Base-by-base conservation (phyloP, 306 rosid species). In the Dalbergia cochinchinensis region DNA sequence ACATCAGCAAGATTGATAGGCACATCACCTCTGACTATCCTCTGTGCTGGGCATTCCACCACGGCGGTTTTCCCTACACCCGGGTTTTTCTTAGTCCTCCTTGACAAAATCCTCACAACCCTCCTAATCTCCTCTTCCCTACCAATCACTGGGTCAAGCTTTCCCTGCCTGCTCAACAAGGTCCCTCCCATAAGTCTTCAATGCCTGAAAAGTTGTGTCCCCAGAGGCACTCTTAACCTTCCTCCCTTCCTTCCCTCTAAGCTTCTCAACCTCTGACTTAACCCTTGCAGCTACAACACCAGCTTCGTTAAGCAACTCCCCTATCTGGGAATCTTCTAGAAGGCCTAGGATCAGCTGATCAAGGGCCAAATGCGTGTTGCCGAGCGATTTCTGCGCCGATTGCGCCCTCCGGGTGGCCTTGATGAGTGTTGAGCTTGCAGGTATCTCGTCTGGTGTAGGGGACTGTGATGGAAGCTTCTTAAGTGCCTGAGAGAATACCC, bases 61-160 rank as follows among this genome's bases (percentile, higher is more conserved):
- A 94, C 95, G 7, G 99, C 99, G 0, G 97, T 94, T 79, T 94
- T 94, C 0, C 99, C 99, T 39, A 94, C 99, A 41, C 99, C 97
- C 0, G 99, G 99, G 48, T 94, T 94, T 69, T 94, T 94, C 89
- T 94, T 94, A 0, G 97, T 92, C 41, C 98, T 84, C 73, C 98
- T 85, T 0, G 98, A 94, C 2, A 94, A 83, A 82, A 92, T 92
- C 70, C 94, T 81, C 61, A 94, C 87, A 26, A 94, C 96, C 67
- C 97, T 86, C 26, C 97, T 77, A 11, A 94, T 94, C 77, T 94
- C 97, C 78, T 94, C 94, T 6, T 94, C 98, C 8, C 97, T 85
- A 2, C 98, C 98, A 26, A 94, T 92, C 2, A 92, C 98, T 0
- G 98, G 98, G 13, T 92, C 97, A 37, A 94, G 97, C 79, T 94